Conservation (phyloP, 768 basidiomycete species). For the Dentipellis fragilis region DNA sequence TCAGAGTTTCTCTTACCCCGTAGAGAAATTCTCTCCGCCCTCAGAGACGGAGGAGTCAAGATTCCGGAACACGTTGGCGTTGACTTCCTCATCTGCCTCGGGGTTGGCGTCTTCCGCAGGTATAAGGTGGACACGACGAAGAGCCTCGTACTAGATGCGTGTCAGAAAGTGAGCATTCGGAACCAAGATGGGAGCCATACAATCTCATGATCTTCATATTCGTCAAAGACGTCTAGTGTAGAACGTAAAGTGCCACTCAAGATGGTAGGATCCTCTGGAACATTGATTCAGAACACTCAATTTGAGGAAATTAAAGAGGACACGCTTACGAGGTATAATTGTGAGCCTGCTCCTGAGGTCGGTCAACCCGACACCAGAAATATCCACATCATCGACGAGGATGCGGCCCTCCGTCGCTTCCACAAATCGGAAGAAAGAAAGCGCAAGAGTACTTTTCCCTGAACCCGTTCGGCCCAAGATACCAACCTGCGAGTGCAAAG, state of each 20-base stretch:
- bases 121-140: slow-evolving; percentile 78
- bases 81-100: slow-evolving; percentile 40
- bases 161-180: not conserved
- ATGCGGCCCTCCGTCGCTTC: slow-evolving; percentile 74
- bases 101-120: slow-evolving; percentile 39
- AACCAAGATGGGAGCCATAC: slow-evolving; percentile 29
- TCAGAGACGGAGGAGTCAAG: slow-evolving; percentile 69
- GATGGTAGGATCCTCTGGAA: slow-evolving; percentile 79
- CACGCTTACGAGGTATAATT: slow-evolving; percentile 56
- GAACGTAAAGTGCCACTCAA: slow-evolving; percentile 74
- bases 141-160: slow-evolving; percentile 55
- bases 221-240: slow-evolving; percentile 77
- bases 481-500: slow-evolving; percentile 36
- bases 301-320: not conserved
- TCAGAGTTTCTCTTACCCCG: slow-evolving; percentile 39
- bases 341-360: slow-evolving; percentile 73
- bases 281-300: not conserved
- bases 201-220: slow-evolving; percentile 78
- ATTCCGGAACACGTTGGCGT: slow-evolving; percentile 68
- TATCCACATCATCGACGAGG: slow-evolving; percentile 69
- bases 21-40: slow-evolving; percentile 85
- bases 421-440: slow-evolving; percentile 88
- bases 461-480: slow-evolving; percentile 58
- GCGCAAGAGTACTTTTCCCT: slow-evolving; percentile 73
- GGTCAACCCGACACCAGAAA: slow-evolving; percentile 68